Conservation (phyloP, 192 early-diverging fungal genomes). For the Haplosporangium gracile region DNA sequence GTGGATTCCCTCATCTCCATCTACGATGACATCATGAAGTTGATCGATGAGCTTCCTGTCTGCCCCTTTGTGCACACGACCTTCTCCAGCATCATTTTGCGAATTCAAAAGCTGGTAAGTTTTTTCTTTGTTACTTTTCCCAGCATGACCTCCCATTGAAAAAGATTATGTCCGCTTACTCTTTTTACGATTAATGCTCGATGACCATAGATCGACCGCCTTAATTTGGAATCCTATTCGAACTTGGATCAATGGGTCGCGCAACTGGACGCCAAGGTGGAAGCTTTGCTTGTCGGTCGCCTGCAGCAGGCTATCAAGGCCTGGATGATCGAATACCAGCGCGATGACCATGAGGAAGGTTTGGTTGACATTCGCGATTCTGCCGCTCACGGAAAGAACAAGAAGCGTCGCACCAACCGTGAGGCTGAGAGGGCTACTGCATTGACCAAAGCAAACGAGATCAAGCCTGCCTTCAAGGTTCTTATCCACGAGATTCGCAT, state of each 20-base stretch:
- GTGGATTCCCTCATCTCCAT: conserved; percentile 85
- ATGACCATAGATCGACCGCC: conserved; percentile 77
- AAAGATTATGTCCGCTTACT: background rate
- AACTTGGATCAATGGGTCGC: conserved; percentile 94
- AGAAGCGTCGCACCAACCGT: conserved; percentile 45
- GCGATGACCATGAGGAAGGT: conserved; percentile 61
- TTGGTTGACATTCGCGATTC: conserved; percentile 58
- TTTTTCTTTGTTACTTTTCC: background rate
- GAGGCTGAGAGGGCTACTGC: conserved; percentile 55
- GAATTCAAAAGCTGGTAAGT: conserved; percentile 87
- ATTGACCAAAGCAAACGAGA: conserved; percentile 53
- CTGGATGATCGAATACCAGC: conserved; percentile 79
- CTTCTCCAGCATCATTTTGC: conserved; percentile 79
- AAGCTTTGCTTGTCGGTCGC: conserved; percentile 78
- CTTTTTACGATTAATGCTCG: background rate
- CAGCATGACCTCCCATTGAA: background rate
- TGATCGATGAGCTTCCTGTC: conserved; percentile 86
- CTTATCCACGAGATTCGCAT: conserved; percentile 91
- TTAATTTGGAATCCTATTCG: conserved; percentile 95
- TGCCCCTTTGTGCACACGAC: conserved; percentile 80
- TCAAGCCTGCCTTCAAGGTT: conserved; percentile 74
- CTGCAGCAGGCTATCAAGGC: conserved; percentile 82
- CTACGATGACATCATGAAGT: conserved; percentile 84
- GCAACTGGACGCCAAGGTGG: conserved; percentile 84
- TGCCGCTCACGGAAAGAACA: conserved; percentile 61